Evolutionary conservation across 164 flowering plant genomes (phyloP).

Genomic region (Nelumbo lutea): DNA sequence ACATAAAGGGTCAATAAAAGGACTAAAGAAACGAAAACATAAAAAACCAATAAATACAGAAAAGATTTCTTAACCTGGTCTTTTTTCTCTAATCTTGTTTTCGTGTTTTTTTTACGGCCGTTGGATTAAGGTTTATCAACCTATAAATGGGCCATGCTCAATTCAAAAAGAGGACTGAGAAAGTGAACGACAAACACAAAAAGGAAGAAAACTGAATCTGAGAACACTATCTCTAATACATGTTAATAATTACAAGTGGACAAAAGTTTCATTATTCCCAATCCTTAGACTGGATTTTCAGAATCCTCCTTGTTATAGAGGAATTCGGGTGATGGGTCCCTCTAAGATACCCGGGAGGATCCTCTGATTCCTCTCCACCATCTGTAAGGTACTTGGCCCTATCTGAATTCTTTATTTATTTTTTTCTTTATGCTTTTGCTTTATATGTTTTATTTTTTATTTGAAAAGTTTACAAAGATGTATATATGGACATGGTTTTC

Average conservation of each 20-base stretch:
- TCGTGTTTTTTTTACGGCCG: too few relatives aligned
- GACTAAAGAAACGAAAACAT: too few relatives aligned
- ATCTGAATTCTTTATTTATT: not conserved
- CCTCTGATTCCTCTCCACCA: not conserved
- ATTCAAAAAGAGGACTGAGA: not conserved
- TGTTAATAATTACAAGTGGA: not conserved
- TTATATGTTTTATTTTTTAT: too few relatives aligned
- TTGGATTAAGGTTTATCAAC: too few relatives aligned
- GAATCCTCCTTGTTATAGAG: not conserved
- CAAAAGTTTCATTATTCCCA: not conserved
- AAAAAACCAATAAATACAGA: too few relatives aligned
- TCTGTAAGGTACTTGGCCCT: not conserved
- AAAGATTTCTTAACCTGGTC: too few relatives aligned
- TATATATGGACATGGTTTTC: too few relatives aligned
- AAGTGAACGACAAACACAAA: too few relatives aligned
- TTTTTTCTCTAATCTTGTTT: too few relatives aligned
- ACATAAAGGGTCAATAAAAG: too few relatives aligned
- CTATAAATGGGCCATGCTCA: not conserved
- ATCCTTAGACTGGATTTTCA: not conserved
- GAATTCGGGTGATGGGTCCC: not conserved
- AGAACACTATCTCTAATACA: not conserved
- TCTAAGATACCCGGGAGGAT: not conserved
- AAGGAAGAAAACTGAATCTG: too few relatives aligned
- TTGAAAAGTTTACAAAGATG: too few relatives aligned
- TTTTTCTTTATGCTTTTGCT: not conserved